Conservation (phyloP, 2,329 filamentous ascomycete species). For the Trichoderma simmonsii region DNA sequence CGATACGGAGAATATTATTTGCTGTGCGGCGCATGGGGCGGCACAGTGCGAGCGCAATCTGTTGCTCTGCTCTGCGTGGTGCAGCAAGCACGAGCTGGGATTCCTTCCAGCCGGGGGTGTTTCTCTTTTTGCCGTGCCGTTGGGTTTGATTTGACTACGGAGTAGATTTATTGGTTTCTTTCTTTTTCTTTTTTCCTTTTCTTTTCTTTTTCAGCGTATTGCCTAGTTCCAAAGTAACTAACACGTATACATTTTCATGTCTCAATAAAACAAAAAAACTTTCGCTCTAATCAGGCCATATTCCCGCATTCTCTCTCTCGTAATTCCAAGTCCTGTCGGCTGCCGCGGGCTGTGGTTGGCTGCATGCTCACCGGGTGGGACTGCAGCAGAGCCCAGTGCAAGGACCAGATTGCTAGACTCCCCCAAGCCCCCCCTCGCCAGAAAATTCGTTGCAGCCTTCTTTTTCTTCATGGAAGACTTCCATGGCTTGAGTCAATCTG, state of each 20-base stretch:
- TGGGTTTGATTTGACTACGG: not conserved
- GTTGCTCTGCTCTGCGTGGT: not conserved
- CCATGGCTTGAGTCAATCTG: conserved; percentile 16
- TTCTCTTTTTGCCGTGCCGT: not conserved
- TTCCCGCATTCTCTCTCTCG: no score
- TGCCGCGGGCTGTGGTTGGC: conserved; percentile 2
- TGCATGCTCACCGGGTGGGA: not conserved
- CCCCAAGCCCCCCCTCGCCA: not conserved
- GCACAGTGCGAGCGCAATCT: conserved; percentile 15
- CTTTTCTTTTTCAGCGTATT: not conserved
- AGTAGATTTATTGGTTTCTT: not conserved
- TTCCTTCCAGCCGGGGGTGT: not conserved
- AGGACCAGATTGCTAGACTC: not conserved
- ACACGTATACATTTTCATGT: not conserved
- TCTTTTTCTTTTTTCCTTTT: not conserved
- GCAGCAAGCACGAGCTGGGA: not conserved
- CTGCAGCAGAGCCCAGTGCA: not conserved
- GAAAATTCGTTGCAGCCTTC: conserved; percentile 19
- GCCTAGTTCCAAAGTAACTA: not conserved
- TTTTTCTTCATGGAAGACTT: conserved; percentile 20
- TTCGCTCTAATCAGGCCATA: no score
- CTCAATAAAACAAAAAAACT: no score
- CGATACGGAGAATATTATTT: conserved; percentile 11
- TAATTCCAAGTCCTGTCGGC: not conserved
- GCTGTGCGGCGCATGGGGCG: not conserved